Base-by-base conservation (phyloP, 2,329 filamentous ascomycete genomes). In the Xylaria sp. region DNA sequence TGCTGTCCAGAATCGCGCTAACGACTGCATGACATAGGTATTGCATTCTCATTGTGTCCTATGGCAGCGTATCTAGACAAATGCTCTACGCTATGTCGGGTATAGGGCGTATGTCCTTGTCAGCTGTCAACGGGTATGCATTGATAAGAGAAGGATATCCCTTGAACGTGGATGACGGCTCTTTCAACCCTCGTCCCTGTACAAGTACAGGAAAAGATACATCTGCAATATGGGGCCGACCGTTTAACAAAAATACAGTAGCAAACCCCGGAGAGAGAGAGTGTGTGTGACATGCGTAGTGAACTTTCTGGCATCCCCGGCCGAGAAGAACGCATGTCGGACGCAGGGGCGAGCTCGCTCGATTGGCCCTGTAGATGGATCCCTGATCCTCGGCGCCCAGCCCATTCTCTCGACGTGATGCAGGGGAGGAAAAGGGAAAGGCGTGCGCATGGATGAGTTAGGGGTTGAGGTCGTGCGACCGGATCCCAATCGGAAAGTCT, bases 401-500 rank as follows among this genome's bases (percentile, higher is more conserved):
- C 55, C 55, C 52, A 44, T 28, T 28, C 28, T 60, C 37, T 65
- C 56, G 65, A 65, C 61, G 37, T 41, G 59, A 61, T 56, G 69
- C 69, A 71, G 61, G 65, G 59, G 60, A 56, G 55, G 51, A 58
- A 56, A 58, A 54, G 56, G 60, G 44, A 63, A 59, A 57, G 55
- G 61, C 13, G 23, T 15, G 51, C 18, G 28, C 61, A 54, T 51
- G 46, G 37, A 44, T 51, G 41, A 51, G 39, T 55, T 55, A 58
- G 41, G 52, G 66, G 62, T 50, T 56, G 62, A 44, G 50, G 39
- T 67, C 61, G 66, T 70, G 65, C 69, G 61, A 70, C 65, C 61
- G 61, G 65, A 68, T 70, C 57, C 56, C 58, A 64, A 62, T 68
- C 69, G 69, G 65, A 67, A 70, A 34, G 65, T 41, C 20, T 37